Percentiles rank a stretch among this genome's conserved stretches.
Evolutionary conservation across 2,329 filamentous ascomycete species (phyloP).

Genomic region (Neonectria neomacrospora): DNA sequence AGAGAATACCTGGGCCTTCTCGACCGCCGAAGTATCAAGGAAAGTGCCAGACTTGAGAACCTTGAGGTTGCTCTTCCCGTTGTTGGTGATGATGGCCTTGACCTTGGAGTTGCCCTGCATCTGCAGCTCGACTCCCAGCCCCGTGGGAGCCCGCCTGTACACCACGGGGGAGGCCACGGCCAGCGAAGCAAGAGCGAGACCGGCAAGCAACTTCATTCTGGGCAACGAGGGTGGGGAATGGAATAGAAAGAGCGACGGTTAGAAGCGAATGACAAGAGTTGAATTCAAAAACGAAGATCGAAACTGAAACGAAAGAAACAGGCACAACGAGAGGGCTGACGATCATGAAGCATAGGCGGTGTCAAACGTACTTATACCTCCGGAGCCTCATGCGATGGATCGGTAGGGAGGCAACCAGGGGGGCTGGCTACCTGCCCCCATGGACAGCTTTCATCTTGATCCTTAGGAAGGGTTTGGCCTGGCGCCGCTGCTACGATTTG

Average conservation of each 20-base stretch:
- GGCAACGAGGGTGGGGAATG: constrained; percentile 26
- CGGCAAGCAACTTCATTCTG: constrained; percentile 44
- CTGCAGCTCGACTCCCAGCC: constrained; percentile 59
- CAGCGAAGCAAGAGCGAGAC: constrained; percentile 42
- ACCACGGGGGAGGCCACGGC: constrained; percentile 39
- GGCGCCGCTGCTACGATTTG: neutral
- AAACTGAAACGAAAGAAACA: constrained; percentile 21
- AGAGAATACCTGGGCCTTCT: constrained; percentile 64
- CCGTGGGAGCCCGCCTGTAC: constrained; percentile 50
- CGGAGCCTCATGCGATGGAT: constrained; percentile 1
- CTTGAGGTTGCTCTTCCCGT: constrained; percentile 59
- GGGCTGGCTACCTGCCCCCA: constrained; percentile 4
- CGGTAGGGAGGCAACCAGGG: constrained; percentile 4
- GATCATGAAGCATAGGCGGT: constrained; percentile 19
- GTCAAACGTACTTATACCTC: constrained; percentile 26
- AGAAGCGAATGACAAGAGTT: constrained; percentile 22
- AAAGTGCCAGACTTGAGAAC: constrained; percentile 65
- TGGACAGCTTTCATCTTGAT: constrained; percentile 13
- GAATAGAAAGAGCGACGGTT: constrained; percentile 26
- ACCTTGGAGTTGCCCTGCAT: constrained; percentile 63
- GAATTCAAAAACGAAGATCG: constrained; percentile 10
- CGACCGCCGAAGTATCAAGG: constrained; percentile 61
- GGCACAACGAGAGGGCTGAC: constrained; percentile 7
- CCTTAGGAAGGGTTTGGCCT: neutral
- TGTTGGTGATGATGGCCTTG: constrained; percentile 65